These are phyloP conservation scores for Pseudopithomyces maydicus DNA, from an alignment of 2,329 filamentous ascomycete species.

Conservation along the genomic window DNA sequence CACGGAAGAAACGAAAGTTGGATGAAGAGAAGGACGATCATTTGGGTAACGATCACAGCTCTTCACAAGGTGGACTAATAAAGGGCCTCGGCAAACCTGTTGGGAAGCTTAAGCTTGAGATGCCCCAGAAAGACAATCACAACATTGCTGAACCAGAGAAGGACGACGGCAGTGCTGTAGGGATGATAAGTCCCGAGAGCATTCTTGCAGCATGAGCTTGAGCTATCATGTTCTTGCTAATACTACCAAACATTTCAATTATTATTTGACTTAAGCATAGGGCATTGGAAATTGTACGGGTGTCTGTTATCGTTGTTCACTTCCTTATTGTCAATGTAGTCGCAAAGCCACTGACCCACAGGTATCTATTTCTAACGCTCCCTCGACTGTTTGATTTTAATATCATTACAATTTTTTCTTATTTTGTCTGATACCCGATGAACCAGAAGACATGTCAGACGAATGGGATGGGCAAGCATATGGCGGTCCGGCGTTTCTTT, in stretches of 20 bases:
- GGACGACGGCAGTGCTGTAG: constrained; percentile 68
- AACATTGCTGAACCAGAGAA: constrained; percentile 67
- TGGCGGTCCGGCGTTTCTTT: constrained; percentile 23
- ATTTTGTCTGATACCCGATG: constrained; percentile 2
- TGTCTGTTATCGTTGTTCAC: not conserved
- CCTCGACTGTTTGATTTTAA: constrained; percentile 3
- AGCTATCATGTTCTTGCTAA: not conserved
- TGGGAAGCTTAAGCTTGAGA: constrained; percentile 54
- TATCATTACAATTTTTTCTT: constrained; percentile 1
- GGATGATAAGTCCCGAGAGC: constrained; percentile 87
- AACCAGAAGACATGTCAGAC: not conserved
- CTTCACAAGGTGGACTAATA: constrained; percentile 25
- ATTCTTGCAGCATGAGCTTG: constrained; percentile 48
- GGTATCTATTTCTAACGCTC: constrained; percentile 5
- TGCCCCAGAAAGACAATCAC: constrained; percentile 63
- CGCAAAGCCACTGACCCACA: not conserved
- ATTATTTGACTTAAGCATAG: constrained; percentile 1
- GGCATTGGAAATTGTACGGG: constrained; percentile 4
- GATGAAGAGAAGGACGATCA: constrained; percentile 51
- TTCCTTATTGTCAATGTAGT: constrained; percentile 1
- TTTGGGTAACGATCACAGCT: constrained; percentile 28
- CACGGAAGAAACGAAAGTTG: constrained; percentile 84
- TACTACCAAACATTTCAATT: not conserved
- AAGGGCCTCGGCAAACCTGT: constrained; percentile 60
- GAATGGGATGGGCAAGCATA: constrained; percentile 14